Evolutionary conservation across 139 green algal genomes (phyloP).

Genomic region (Micractinium sp.): DNA sequence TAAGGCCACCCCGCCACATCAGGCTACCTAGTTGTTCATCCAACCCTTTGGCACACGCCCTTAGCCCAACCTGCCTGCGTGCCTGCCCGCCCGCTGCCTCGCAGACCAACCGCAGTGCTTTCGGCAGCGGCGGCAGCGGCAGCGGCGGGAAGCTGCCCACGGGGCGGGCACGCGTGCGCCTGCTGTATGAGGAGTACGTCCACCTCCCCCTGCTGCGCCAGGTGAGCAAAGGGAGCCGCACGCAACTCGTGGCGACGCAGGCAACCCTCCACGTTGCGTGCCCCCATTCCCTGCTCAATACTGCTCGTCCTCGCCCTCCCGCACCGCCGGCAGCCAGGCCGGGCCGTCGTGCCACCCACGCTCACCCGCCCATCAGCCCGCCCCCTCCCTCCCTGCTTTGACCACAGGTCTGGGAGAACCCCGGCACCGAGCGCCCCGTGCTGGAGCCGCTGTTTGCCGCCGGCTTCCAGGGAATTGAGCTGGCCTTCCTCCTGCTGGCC

Average conservation of each 20-base stretch:
- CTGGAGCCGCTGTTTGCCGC: constrained; percentile 59
- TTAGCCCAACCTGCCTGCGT: no score
- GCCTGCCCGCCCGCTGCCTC: not conserved
- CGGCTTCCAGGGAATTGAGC: constrained; percentile 63
- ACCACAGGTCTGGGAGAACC: constrained; percentile 51
- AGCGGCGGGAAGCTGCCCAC: constrained; percentile 10
- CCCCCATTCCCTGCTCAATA: no score
- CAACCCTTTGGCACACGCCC: no score
- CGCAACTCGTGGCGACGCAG: no score
- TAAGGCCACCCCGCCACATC: no score
- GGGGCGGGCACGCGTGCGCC: constrained; percentile 27
- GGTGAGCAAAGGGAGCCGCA: no score
- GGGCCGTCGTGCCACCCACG: no score
- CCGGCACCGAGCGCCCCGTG: constrained; percentile 47
- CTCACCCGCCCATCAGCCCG: not conserved
- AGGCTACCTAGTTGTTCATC: no score
- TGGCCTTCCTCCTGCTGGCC: constrained; percentile 57
- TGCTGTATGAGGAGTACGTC: constrained; percentile 60
- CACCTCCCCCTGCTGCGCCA: constrained; percentile 44
- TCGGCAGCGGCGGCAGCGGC: no score
- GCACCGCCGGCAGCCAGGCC: no score
- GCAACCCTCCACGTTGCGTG: no score
- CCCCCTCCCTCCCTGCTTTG: not conserved
- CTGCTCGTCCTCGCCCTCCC: no score
- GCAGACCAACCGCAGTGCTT: constrained; percentile 26